These are phyloP conservation scores for Trichoderma harzianum DNA, from an alignment of 2,329 filamentous ascomycete species.

Conservation along the genomic window DNA sequence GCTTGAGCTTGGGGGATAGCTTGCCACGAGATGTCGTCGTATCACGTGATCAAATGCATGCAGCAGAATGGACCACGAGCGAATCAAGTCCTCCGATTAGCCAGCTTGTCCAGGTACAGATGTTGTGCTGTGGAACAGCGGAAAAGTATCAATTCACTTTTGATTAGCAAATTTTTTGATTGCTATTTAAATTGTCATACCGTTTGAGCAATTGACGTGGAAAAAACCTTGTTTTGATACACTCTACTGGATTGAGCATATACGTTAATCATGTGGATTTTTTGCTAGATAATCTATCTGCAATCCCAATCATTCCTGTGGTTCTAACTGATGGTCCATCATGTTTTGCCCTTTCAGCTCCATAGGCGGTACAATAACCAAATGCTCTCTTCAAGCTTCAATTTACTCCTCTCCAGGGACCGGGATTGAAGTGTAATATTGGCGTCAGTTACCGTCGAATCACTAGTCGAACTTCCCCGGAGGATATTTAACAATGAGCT, in stretches of 20 bases:
- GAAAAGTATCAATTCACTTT: background rate
- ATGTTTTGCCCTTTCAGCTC: background rate
- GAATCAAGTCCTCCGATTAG: background rate
- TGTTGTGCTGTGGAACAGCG: background rate
- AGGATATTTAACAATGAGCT: background rate
- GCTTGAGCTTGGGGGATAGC: constrained; percentile 8
- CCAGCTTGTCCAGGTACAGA: background rate
- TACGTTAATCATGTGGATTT: background rate
- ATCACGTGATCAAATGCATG: background rate
- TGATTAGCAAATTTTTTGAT: background rate
- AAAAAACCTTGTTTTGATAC: too few species aligned
- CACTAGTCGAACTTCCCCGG: background rate
- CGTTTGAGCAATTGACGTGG: background rate
- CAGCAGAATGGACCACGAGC: background rate
- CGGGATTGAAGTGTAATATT: background rate
- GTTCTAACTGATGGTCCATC: background rate
- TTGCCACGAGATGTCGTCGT: background rate
- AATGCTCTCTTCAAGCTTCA: background rate
- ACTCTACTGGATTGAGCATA: background rate
- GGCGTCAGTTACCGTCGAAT: background rate
- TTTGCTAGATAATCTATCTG: background rate
- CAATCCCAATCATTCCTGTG: background rate
- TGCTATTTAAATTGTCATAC: background rate
- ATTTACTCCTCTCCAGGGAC: background rate
- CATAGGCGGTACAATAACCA: background rate